These are phyloP conservation scores for Rubus parviflorus DNA, from an alignment of 306 rosid species.

Conservation along the genomic window DNA sequence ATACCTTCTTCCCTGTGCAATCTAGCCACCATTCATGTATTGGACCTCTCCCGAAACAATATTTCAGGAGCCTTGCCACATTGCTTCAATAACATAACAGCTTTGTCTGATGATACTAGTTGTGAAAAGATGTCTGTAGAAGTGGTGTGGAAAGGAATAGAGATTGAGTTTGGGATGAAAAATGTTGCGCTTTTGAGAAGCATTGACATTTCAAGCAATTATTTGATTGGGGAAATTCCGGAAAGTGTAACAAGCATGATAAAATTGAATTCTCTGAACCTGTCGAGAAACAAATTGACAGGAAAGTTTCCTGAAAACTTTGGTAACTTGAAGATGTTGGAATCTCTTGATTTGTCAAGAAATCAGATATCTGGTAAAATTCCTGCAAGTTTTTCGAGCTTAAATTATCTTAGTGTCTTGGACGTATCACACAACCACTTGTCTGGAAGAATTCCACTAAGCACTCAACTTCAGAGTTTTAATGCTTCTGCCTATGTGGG, in stretches of 20 bases:
- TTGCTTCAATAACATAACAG: conserved; percentile 19
- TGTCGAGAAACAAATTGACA: not conserved
- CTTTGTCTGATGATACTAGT: not conserved
- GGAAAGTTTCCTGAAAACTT: not conserved
- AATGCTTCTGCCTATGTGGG: not conserved
- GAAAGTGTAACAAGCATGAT: not conserved
- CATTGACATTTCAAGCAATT: not conserved
- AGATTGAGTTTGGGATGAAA: not conserved
- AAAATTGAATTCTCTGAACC: not conserved
- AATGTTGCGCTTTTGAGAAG: not conserved
- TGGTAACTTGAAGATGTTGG: not conserved
- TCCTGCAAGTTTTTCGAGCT: not conserved
- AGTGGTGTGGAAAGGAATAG: not conserved
- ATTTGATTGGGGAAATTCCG: not conserved
- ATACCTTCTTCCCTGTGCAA: conserved; percentile 16
- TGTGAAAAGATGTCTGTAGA: too few species aligned
- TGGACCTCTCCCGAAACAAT: conserved; percentile 23
- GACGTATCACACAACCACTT: not conserved
- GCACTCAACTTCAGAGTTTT: not conserved
- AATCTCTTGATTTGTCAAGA: not conserved
- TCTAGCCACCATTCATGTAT: not conserved
- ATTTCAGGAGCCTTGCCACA: conserved; percentile 15
- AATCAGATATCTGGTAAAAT: not conserved
- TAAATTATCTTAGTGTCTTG: not conserved
- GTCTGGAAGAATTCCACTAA: not conserved